These are phyloP conservation scores for Diaporthe longicolla DNA, from an alignment of 2,329 filamentous ascomycete genomes.

Conservation along the genomic window DNA sequence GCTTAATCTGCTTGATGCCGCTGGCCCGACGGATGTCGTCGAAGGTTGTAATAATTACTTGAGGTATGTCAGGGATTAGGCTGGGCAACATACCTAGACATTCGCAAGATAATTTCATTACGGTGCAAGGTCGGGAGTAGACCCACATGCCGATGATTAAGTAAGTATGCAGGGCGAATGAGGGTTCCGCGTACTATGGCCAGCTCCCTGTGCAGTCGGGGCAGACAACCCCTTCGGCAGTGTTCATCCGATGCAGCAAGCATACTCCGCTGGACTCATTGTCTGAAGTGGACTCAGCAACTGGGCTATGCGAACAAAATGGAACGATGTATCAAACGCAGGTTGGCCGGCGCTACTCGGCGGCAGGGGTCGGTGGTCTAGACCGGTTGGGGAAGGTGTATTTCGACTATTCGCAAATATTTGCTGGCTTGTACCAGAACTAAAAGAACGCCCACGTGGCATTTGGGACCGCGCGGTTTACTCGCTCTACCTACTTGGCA, in stretches of 20 bases:
- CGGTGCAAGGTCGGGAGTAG: neutral
- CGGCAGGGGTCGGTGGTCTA: slow-evolving; percentile 22
- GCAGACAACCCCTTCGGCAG: slow-evolving; percentile 15
- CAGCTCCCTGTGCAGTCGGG: neutral
- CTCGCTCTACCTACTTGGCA: neutral
- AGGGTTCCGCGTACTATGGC: neutral
- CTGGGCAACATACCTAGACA: neutral
- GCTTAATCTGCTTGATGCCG: slow-evolving; percentile 22
- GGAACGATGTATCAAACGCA: slow-evolving; percentile 29
- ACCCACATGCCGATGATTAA: slow-evolving; percentile 10
- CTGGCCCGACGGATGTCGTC: slow-evolving; percentile 31
- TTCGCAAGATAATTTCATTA: slow-evolving; percentile 19
- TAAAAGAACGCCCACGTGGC: slow-evolving; percentile 27
- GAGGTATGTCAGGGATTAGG: slow-evolving; percentile 29
- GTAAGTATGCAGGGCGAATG: neutral
- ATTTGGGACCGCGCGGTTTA: neutral
- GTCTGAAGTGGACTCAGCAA: slow-evolving; percentile 15
- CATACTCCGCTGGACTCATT: slow-evolving; percentile 1
- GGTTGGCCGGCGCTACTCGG: slow-evolving; percentile 26
- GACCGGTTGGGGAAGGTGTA: slow-evolving; percentile 15
- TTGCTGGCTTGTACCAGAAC: neutral
- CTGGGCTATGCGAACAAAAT: slow-evolving; percentile 17
- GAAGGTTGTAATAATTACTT: slow-evolving; percentile 20
- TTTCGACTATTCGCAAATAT: neutral
- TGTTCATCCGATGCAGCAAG: slow-evolving; percentile 30